Base-by-base conservation (phyloP, 2,329 filamentous ascomycete species). In the Aureobasidium zeae region DNA sequence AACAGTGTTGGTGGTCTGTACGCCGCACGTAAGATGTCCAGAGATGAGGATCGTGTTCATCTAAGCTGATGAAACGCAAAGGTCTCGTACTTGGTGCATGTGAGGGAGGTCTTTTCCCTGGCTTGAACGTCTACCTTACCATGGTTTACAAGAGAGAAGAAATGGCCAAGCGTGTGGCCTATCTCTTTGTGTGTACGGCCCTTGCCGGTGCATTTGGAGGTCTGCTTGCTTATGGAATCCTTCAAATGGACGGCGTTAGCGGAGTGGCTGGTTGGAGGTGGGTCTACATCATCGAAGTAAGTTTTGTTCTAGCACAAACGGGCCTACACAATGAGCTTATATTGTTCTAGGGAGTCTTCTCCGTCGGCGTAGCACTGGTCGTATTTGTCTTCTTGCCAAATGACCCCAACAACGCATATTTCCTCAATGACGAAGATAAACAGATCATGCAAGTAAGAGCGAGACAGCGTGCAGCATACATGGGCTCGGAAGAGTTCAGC, bases 381-480 rank as follows among this genome's bases (percentile, higher is more conserved):
- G 46, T 54, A 11, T 52, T 51, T 16, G 53, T 53, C 26, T 51
- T 66, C 42, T 55, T 70, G 25, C 58, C 59, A 13, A 61, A 66
- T 44, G 65, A 64, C 55, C 65, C 65, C 0, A 60, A 66, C 26
- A 63, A 55, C 4, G 62, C 68, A 2, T 62, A 56, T 7, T 74
- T 70, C 48, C 60, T 73, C 13, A 66, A 50, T 13, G 57, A 63
- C 0, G 61, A 68, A 12, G 69, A 74, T 48, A 63, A 64, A 51
- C 60, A 63, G 39, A 63, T 76, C 57, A 74, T 75, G 70, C 56
- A 60, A 5, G 57, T 70, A 19, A 65, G 73, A 5, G 64, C 63
- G 3, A 29, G 62, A 15, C 69, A 69, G 46, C 56, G 64, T 3
- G 60, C 59, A 2, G 61, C 65, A 38, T 76, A 76, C 47, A 69